phyloP scores from a whole-genome alignment of 257 asterid genomes.

The Solanum raphanifolium region DNA sequence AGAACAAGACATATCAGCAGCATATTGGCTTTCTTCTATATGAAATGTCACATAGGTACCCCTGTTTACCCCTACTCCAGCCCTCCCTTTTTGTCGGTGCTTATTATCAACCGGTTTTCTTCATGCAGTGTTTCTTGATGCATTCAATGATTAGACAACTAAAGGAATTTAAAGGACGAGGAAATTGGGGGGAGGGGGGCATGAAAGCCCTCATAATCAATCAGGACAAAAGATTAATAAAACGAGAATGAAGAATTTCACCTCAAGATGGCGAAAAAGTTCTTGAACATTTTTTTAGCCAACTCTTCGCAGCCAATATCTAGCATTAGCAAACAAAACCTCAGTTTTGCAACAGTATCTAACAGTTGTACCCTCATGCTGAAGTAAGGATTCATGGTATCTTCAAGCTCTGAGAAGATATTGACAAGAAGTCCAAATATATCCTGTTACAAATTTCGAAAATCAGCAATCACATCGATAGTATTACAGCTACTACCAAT shows the following conservation, averaged over 20 bases:
- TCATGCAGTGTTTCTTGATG: background rate
- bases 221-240: background rate
- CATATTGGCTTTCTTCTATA: background rate
- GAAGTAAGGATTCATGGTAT: conserved; percentile 48
- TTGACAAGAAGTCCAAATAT: conserved; percentile 51
- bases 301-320: conserved; percentile 73
- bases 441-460: conserved; percentile 35
- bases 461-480: background rate
- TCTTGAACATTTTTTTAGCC: conserved; percentile 58
- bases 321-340: conserved; percentile 60
- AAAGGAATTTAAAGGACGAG: background rate
- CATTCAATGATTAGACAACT: background rate
- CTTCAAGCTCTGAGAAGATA: conserved; percentile 57
- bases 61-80: background rate
- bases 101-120: background rate
- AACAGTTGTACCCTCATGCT: conserved; percentile 39
- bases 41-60: background rate
- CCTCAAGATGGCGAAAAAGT: conserved; percentile 65
- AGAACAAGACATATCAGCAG: background rate
- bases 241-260: conserved; percentile 1
- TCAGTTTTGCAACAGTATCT: conserved; percentile 59
- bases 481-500: background rate
- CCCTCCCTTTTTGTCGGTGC: background rate
- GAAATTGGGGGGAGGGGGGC: background rate
- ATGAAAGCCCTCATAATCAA: background rate